A percentile compares a stretch with the other conserved stretches of the same genome.
phyloP scores from a whole-genome alignment of 2,329 filamentous ascomycete genomes.

The Verruconis gallopava region DNA sequence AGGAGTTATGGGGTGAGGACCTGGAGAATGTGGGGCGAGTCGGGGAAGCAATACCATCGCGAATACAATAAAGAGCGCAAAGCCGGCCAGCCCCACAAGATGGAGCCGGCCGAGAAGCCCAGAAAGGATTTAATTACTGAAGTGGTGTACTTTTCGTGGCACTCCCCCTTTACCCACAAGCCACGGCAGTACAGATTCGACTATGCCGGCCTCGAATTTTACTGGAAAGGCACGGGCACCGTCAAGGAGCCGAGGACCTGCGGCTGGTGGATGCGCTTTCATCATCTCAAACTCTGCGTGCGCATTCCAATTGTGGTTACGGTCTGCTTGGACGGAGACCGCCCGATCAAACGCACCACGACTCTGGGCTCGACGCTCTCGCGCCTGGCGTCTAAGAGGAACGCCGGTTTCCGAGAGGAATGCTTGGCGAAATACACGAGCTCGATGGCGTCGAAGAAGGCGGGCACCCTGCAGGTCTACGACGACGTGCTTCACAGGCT shows the following conservation, averaged over 20 bases:
- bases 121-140: conserved; percentile 8
- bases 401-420: conserved; percentile 13
- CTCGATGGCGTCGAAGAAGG: conserved; percentile 18
- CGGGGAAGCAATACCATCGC: conserved; percentile 19
- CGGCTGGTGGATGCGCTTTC: conserved; percentile 17
- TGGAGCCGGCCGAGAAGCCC: background rate
- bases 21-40: conserved; percentile 22
- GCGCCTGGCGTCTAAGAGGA: background rate
- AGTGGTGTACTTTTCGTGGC: conserved; percentile 18
- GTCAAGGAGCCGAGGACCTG: conserved; percentile 16
- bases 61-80: conserved; percentile 11
- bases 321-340: background rate
- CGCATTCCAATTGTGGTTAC: background rate
- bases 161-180: conserved; percentile 16
- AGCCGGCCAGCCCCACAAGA: conserved; percentile 9
- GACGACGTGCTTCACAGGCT: conserved; percentile 16
- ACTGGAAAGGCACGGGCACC: conserved; percentile 23
- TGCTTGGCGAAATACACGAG: conserved; percentile 20
- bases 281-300: conserved; percentile 22
- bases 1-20: conserved; percentile 21
- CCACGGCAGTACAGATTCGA: conserved; percentile 21
- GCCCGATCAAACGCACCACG: background rate
- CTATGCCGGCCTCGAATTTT: conserved; percentile 19
- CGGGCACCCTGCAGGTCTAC: conserved; percentile 18
- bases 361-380: too few species aligned